Percentiles rank a stretch among this genome's conserved stretches.
phyloP scores from a whole-genome alignment of 148 eudicot genomes.

The Spergularia bocconei region DNA sequence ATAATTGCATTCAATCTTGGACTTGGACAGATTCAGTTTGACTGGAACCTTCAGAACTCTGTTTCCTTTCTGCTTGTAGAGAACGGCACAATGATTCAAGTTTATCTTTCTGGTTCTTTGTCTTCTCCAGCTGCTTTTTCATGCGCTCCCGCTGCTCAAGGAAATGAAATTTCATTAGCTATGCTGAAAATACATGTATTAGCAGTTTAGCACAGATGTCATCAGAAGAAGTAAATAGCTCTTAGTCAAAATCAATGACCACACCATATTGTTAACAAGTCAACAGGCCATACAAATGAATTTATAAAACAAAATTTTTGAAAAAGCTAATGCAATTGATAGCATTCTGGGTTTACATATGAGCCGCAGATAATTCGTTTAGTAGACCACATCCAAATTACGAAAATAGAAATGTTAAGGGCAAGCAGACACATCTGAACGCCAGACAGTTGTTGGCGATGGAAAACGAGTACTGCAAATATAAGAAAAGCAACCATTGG shows the following conservation, averaged over 20 bases:
- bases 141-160: conserved; percentile 73
- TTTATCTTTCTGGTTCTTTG: conserved; percentile 84
- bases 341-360: neutral
- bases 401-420: too few species aligned
- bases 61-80: conserved; percentile 92
- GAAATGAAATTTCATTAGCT: conserved; percentile 10
- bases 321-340: conserved; percentile 1
- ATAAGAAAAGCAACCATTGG: neutral
- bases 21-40: conserved; percentile 34
- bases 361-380: too few species aligned
- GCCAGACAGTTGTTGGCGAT: too few species aligned
- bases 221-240: neutral
- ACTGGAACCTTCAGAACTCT: conserved; percentile 29
- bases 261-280: neutral
- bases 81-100: conserved; percentile 91
- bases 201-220: neutral
- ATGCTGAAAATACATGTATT: neutral
- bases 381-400: too few species aligned
- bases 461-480: neutral
- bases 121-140: conserved; percentile 86
- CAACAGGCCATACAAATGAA: neutral
- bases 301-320: neutral
- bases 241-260: neutral
- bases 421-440: too few species aligned
- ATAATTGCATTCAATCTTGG: conserved; percentile 21